Conservation (phyloP, 1,284 basidiomycete species). For the Leccinum fuscescens region DNA sequence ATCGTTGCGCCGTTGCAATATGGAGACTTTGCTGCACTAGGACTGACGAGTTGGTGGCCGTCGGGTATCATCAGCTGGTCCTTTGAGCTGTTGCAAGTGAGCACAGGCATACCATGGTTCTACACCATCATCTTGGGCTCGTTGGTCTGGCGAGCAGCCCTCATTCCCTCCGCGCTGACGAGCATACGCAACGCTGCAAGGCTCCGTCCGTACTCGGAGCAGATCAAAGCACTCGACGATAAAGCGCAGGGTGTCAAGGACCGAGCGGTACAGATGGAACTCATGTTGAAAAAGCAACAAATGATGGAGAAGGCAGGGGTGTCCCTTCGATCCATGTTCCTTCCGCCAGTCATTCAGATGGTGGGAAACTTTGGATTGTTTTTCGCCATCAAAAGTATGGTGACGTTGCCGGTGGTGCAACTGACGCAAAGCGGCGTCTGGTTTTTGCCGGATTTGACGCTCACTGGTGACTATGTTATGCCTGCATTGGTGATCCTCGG, state of each 20-base stretch:
- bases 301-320: constrained; percentile 74
- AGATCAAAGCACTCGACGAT: constrained; percentile 59
- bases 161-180: constrained; percentile 71
- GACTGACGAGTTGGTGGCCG: constrained; percentile 60
- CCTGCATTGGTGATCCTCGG: constrained; percentile 64
- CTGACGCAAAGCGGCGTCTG: constrained; percentile 76
- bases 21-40: constrained; percentile 79
- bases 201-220: constrained; percentile 63
- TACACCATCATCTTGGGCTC: constrained; percentile 77
- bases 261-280: constrained; percentile 49
- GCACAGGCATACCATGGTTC: constrained; percentile 83
- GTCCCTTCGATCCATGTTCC: constrained; percentile 55
- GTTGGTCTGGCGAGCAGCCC: constrained; percentile 61
- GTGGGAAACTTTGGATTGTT: constrained; percentile 85
- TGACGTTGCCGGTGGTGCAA: constrained; percentile 68
- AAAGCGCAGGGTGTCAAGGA: constrained; percentile 35
- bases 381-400: constrained; percentile 77
- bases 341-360: constrained; percentile 70
- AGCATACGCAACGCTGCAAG: constrained; percentile 67
- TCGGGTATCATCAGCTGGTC: constrained; percentile 63
- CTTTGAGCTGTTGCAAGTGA: constrained; percentile 73
- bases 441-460: constrained; percentile 78
- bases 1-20: constrained; percentile 56
- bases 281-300: constrained; percentile 58
- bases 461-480: constrained; percentile 78